Evolutionary conservation across 1,284 basidiomycete genomes (phyloP).

Genomic region (Puccinia polysora): DNA sequence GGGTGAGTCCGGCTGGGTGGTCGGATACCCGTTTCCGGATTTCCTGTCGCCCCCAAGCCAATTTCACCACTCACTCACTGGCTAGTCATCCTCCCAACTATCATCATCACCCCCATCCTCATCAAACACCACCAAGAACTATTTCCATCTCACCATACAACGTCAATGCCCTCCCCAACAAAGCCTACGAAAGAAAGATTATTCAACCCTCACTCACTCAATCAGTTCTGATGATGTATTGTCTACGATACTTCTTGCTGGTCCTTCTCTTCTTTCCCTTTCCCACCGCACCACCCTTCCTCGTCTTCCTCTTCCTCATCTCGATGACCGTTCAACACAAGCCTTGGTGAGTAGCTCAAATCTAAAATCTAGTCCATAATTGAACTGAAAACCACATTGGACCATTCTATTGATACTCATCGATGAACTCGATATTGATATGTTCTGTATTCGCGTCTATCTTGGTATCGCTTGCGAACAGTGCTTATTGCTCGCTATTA

Average conservation of each 20-base stretch:
- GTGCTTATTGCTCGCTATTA: slow-evolving; percentile 41
- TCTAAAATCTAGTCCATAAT: neutral
- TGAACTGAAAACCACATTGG: neutral
- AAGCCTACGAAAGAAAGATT: too few species aligned
- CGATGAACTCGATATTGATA: neutral
- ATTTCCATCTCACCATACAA: too few species aligned
- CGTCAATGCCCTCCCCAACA: too few species aligned
- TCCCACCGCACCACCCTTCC: slow-evolving; percentile 32
- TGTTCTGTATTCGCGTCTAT: neutral
- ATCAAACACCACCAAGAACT: too few species aligned
- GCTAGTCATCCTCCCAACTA: too few species aligned
- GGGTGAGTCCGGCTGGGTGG: too few species aligned
- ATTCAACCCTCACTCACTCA: too few species aligned
- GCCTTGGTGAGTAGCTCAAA: slow-evolving; percentile 33
- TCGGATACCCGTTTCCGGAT: too few species aligned
- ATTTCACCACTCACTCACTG: too few species aligned
- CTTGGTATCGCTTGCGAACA: neutral
- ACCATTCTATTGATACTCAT: neutral
- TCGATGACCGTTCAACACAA: slow-evolving; percentile 39
- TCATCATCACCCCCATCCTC: too few species aligned
- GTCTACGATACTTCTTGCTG: slow-evolving; percentile 35
- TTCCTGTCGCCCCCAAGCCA: too few species aligned
- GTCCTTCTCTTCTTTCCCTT: slow-evolving; percentile 42
- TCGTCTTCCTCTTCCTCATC: slow-evolving; percentile 31
- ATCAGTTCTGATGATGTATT: too few species aligned